Evolutionary conservation across 768 basidiomycete genomes (phyloP), one percentile per base, ranked within the genome.

Genomic region (Leccinum fibrillosum): DNA sequence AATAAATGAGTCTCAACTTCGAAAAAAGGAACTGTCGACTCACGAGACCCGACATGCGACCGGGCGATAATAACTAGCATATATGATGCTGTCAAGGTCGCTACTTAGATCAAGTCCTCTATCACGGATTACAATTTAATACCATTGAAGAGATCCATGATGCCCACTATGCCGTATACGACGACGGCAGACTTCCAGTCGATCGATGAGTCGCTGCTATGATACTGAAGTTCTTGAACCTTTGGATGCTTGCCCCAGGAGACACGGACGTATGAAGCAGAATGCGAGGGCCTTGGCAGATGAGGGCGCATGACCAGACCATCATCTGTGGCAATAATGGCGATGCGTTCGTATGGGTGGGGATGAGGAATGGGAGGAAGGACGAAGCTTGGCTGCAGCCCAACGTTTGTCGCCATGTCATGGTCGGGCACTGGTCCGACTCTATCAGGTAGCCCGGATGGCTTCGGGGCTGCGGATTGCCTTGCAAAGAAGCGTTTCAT

Each of bases 331-430:
- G 78, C 79, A 42, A 86, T 66, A 32, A 92, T 60, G n/a, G 81
- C 81, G 44, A 94, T 82, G 59, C 84, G 78, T 49, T 86, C 83
- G 67, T 91, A 75, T 7, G 90, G 88, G 63, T 80, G 82, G 26
- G 89, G 89, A 68, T 91, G 88, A n/a, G 86, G 86, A 13, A 87
- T 72, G 3, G 90, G 80, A 9, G 90, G 86, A 19, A 89, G 75
- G 57, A 81, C 71, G 59, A 83, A 79, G 72, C 81, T 86, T 2
- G 86, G 88, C 53, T 83, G 85, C n/a, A 89, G 74, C 25, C 60
- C 62, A 23, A 62, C 49, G 3, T 45, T 26, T 7, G 56, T 52
- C 51, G 58, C 60, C 58, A 52, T 51, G 28, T 57, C 60, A 45
- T 60, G 60, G 37, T 51, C 44, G 12, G 47, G 35, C 25, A 19